These are phyloP conservation scores for Durusdinium trenchii DNA, from an alignment of 73 alveolate species.

Conservation along the genomic window DNA sequence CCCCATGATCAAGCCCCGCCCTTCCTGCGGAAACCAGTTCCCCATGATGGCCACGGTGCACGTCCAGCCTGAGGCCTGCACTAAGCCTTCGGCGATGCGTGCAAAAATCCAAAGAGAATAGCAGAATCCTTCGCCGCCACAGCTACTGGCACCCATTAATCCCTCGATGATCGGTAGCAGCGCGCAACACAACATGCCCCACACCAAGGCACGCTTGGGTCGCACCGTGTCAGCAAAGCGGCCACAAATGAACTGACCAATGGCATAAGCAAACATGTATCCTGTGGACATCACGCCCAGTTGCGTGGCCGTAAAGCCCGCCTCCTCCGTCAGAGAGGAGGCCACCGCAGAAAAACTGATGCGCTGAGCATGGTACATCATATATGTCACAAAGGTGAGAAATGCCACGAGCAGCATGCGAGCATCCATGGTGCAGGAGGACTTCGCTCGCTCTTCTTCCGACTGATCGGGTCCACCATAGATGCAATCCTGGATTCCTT, in stretches of 20 bases:
- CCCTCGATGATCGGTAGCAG: slow-evolving; percentile 67
- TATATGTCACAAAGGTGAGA: slow-evolving; percentile 68
- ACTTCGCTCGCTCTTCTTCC: slow-evolving; percentile 34
- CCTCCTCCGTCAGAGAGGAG: slow-evolving; percentile 74
- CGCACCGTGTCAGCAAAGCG: slow-evolving; percentile 81
- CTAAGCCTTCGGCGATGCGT: slow-evolving; percentile 46
- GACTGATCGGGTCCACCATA: slow-evolving; percentile 86
- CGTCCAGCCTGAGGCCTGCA: slow-evolving; percentile 92
- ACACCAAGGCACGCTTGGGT: slow-evolving; percentile 76
- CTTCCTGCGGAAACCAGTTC: slow-evolving; percentile 89
- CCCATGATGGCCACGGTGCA: slow-evolving; percentile 90
- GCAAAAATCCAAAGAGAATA: slow-evolving; percentile 2
- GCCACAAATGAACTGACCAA: slow-evolving; percentile 80
- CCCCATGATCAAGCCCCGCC: slow-evolving; percentile 83
- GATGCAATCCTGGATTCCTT: slow-evolving; percentile 40
- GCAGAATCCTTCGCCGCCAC: slow-evolving; percentile 67
- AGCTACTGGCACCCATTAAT: slow-evolving; percentile 44
- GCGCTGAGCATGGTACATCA: slow-evolving; percentile 89
- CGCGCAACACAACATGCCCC: slow-evolving; percentile 79
- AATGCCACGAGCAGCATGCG: slow-evolving; percentile 67
- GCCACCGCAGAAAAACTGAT: slow-evolving; percentile 72
- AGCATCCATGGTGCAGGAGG: slow-evolving; percentile 68
- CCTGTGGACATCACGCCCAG: slow-evolving; percentile 85
- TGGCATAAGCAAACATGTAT: slow-evolving; percentile 84
- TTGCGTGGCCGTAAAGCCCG: slow-evolving; percentile 71